These are phyloP conservation scores for Solanum virginianum DNA, from an alignment of 257 asterid species.

Conservation along the genomic window DNA sequence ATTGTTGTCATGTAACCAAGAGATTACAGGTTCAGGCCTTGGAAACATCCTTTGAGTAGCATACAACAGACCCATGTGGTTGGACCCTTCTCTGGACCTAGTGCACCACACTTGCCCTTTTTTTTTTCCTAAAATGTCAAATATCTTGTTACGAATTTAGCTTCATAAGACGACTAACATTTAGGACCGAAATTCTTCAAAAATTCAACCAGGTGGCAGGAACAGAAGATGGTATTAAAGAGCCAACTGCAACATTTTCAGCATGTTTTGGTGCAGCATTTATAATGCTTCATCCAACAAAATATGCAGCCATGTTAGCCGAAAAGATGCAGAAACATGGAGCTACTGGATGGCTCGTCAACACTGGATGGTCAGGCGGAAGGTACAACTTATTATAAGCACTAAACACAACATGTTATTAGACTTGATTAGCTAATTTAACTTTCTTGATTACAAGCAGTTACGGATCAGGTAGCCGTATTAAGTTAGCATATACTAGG, in stretches of 20 bases:
- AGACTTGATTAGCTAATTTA: neutral
- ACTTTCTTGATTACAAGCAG: slow-evolving; percentile 16
- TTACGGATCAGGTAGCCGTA: slow-evolving; percentile 70
- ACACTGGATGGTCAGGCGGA: slow-evolving; percentile 96
- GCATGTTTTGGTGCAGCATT: slow-evolving; percentile 98
- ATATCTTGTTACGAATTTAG: too few species aligned
- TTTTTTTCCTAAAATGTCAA: too few species aligned
- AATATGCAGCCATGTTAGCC: slow-evolving; percentile 85
- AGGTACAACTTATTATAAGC: slow-evolving; percentile 22
- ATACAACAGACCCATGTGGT: too few species aligned
- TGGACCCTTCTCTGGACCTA: too few species aligned
- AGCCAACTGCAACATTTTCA: slow-evolving; percentile 86
- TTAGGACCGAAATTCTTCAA: neutral
- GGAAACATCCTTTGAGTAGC: neutral
- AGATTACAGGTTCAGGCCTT: too few species aligned
- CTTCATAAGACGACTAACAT: neutral
- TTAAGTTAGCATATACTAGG: slow-evolving; percentile 78
- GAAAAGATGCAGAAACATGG: slow-evolving; percentile 81
- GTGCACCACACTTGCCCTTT: neutral
- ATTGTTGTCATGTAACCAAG: too few species aligned
- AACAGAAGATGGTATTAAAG: slow-evolving; percentile 89
- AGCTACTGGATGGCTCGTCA: slow-evolving; percentile 88
- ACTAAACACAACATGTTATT: neutral
- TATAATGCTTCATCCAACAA: slow-evolving; percentile 86
- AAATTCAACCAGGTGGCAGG: slow-evolving; percentile 66